These are phyloP conservation scores for Aspergillus quadrilineatus DNA, from an alignment of 2,329 filamentous ascomycete species.

Conservation along the genomic window DNA sequence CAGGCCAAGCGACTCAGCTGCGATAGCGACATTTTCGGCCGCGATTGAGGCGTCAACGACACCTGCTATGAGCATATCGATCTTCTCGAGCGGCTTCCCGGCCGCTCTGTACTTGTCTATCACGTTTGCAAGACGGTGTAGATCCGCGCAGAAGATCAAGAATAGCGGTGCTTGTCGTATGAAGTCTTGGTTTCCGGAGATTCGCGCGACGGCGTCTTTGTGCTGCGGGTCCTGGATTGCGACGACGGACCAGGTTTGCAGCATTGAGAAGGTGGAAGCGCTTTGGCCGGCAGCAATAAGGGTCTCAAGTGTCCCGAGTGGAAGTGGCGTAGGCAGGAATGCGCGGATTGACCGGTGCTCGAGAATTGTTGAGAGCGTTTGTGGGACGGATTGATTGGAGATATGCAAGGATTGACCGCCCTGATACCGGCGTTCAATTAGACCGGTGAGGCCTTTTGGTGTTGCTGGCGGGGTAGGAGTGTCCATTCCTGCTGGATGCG, in stretches of 20 bases:
- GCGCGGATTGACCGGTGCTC: neutral
- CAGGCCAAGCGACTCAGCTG: neutral
- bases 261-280: neutral
- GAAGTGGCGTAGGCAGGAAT: neutral
- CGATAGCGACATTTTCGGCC: neutral
- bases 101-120: neutral
- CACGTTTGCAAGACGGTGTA: neutral
- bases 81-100: neutral
- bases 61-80: neutral
- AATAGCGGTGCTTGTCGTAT: neutral
- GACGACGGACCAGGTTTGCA: neutral
- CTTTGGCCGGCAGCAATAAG: neutral
- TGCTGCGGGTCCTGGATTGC: neutral
- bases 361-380: neutral
- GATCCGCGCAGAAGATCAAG: neutral
- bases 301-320: neutral
- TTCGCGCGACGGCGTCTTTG: neutral
- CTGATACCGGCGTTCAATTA: too few species aligned
- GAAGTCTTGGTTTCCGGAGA: neutral
- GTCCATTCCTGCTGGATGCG: too few species aligned
- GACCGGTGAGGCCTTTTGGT: too few species aligned
- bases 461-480: too few species aligned
- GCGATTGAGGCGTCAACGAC: neutral
- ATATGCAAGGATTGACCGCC: too few species aligned
- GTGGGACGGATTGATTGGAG: constrained; percentile 3